Conservation (phyloP, 2,329 filamentous ascomycete genomes). For the Fusarium sp. region DNA sequence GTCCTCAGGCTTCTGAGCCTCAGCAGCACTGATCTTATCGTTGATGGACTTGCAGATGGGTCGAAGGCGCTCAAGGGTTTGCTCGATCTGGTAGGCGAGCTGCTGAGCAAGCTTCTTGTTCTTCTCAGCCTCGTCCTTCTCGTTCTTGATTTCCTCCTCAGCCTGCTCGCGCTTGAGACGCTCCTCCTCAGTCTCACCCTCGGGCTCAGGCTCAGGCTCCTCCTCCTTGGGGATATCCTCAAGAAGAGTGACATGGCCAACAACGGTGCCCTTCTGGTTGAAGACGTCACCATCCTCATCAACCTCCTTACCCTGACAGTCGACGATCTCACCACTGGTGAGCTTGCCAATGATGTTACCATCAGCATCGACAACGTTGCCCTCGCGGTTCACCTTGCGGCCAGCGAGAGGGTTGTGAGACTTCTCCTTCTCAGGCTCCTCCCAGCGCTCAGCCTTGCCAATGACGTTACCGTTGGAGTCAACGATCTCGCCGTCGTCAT, state of each 20-base stretch:
- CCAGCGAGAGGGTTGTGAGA: slow-evolving; percentile 64
- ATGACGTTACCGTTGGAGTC: slow-evolving; percentile 76
- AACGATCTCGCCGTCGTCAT: slow-evolving; percentile 84
- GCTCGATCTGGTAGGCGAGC: slow-evolving; percentile 77
- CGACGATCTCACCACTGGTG: slow-evolving; percentile 72
- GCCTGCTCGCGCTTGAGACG: slow-evolving; percentile 49
- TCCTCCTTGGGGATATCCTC: slow-evolving; percentile 63
- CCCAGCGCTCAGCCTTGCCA: slow-evolving; percentile 69
- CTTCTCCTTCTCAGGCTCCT: slow-evolving; percentile 64
- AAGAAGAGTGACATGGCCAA: slow-evolving; percentile 76
- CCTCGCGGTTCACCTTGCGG: slow-evolving; percentile 67
- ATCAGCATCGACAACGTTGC: slow-evolving; percentile 68
- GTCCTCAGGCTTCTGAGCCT: slow-evolving; percentile 84
- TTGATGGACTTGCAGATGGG: slow-evolving; percentile 89
- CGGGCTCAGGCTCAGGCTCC: slow-evolving; percentile 59
- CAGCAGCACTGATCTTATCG: slow-evolving; percentile 82
- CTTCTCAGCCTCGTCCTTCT: slow-evolving; percentile 67
- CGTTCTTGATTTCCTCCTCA: slow-evolving; percentile 59
- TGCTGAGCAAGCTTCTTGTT: slow-evolving; percentile 82
- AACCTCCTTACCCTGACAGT: slow-evolving; percentile 75
- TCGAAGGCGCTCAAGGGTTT: slow-evolving; percentile 84
- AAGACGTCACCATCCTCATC: slow-evolving; percentile 78
- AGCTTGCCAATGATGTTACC: slow-evolving; percentile 74
- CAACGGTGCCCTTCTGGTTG: slow-evolving; percentile 72
- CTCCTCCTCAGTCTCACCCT: slow-evolving; percentile 62